These are phyloP conservation scores for Flammula alnicola DNA, from an alignment of 1,284 basidiomycete genomes.

Conservation along the genomic window DNA sequence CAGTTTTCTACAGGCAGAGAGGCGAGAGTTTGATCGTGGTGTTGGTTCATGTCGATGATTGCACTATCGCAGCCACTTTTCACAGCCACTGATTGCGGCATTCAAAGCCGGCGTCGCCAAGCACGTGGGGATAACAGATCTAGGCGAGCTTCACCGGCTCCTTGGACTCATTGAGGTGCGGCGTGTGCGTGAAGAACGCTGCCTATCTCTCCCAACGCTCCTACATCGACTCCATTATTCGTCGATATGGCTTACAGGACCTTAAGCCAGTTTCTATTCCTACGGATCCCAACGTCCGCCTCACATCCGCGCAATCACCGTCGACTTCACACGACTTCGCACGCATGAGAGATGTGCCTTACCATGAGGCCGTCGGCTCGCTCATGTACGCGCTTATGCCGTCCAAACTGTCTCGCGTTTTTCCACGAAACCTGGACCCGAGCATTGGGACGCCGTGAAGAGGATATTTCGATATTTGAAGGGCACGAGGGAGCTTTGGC, in stretches of 20 bases:
- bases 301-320: constrained; percentile 25
- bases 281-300: constrained; percentile 24
- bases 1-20: constrained; percentile 19
- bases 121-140: too few relatives aligned
- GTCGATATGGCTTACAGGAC: constrained; percentile 28
- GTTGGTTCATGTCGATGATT: constrained; percentile 26
- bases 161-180: constrained; percentile 34
- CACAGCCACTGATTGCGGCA: too few relatives aligned
- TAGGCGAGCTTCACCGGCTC: too few relatives aligned
- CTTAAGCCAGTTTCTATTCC: constrained; percentile 28
- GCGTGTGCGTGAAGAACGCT: constrained; percentile 17
- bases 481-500: constrained; percentile 29
- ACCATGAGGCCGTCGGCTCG: constrained; percentile 31
- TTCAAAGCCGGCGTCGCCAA: too few relatives aligned
- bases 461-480: too few relatives aligned
- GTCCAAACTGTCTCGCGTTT: too few relatives aligned
- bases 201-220: constrained; percentile 29
- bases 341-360: constrained; percentile 31
- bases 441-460: too few relatives aligned
- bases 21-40: constrained; percentile 13
- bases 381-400: too few relatives aligned
- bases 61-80: constrained; percentile 21
- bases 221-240: constrained; percentile 30
- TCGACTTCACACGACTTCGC: constrained; percentile 25
- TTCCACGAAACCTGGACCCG: too few relatives aligned